Base-by-base conservation (phyloP, 1,284 basidiomycete species). In the Laetiporus sulphureus region DNA sequence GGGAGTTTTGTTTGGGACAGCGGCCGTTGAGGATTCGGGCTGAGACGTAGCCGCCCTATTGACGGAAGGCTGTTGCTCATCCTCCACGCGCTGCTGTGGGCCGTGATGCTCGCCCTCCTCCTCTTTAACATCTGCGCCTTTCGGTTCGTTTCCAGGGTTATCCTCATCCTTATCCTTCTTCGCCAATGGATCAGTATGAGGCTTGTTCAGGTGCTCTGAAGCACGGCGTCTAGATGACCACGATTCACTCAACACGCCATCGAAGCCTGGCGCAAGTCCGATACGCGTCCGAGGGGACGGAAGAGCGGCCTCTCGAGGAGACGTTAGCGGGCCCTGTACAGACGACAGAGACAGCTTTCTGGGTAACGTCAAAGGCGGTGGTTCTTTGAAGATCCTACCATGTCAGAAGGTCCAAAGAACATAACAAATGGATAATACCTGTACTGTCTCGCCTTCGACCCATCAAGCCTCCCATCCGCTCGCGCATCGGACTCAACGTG, bases 331-430 rank as follows among this genome's bases (percentile, higher is more conserved):
- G 25, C 69, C 66, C 54, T 79, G 77, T 41, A 72, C 64, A 42
- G 71, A 71, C 11, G 83, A 81, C 51, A 84, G 57, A n/a, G 85
- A 87, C 34, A 79, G 69, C 60, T 84, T 87, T 29, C 83, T 73
- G 37, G 80, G 76, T 16, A 79, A 45, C 12, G 50, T 43, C 35
- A 68, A 50, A 18, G 72, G 62, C 27, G 68, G 59, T 59, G 71
- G 74, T 56, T 79, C 76, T 77, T 39, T 5, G 22, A 13, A 35
- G 45, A 11, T 21, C 24, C 36, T 40, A 24, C 27, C 16, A 36
- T 32, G n/a, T 29, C 32, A 18, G 38, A 30, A 20, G 23, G 25
- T 24, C 19, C 25, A 11, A 12, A 18, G 31, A 12, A 24, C 32
- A 32, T 22, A 42, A 42, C n/a, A 16, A 33, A 35, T 25, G 37